Base-by-base conservation (phyloP, 306 rosid species). In the Pterocarpus santalinus region DNA sequence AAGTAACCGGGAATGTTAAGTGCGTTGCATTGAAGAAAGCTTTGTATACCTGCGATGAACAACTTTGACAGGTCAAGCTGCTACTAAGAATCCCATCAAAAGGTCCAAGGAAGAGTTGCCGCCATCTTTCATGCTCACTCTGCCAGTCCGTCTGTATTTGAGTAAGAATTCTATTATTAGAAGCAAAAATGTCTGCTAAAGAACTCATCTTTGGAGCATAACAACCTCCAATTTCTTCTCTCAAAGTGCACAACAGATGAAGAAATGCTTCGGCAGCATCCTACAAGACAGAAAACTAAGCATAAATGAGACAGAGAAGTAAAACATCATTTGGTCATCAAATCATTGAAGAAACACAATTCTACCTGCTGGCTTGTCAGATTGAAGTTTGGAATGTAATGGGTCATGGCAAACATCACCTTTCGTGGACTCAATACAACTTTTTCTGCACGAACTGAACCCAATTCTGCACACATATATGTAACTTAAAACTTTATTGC, bases 241-340 rank as follows among this genome's bases (percentile, higher is more conserved):
- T 91, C 86, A 95, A 87, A 60, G 96, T 90, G 87, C 90, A 80
- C 69, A 93, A 76, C 81, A 95, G 90, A 86, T 95, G 97, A 85
- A 88, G 91, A 64, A 95, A 89, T 10, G 97, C 99, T 86, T 93
- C 98, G 79, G 98, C 98, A 36, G 99, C 94, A 89, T 95, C 99
- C 99, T 95, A 82, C 81, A 86, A 62, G 38, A 70, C 30, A 78
- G 63, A 73, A 57, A 75, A 30, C 70, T 3, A 76, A 80, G 33
- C 52, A 60, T 33, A 41, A 68, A 53, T 43, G 49, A 86, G 80
- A 63, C 52, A 77, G 56, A 28, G 39, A 64, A 72, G 49, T 44
- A 82, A 53, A 84, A 44, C 46, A 68, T 22, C 12, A 72, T 66
- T n/a, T 13, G 10, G n/a, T 60, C 39, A 61, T 76, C 58, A 57